Evolutionary conservation across 148 eudicot species (phyloP).

Genomic region (Diospyros kaki): DNA sequence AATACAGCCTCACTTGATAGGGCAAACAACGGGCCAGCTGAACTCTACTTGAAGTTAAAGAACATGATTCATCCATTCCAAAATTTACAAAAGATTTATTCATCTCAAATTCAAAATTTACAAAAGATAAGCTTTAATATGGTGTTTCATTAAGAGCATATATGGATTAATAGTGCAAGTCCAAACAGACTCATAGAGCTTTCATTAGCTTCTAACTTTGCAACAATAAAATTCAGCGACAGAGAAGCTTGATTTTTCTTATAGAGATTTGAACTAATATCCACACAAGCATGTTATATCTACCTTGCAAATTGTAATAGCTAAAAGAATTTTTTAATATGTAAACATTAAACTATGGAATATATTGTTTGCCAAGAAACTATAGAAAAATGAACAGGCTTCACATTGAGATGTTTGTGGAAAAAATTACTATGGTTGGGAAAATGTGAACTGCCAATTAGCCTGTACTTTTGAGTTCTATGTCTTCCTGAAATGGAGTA

Average conservation of each 20-base stretch:
- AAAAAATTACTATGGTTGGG: neutral
- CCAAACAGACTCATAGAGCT: neutral
- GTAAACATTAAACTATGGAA: neutral
- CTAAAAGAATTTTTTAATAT: neutral
- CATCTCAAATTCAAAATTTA: neutral
- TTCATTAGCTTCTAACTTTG: neutral
- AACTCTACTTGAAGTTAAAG: neutral
- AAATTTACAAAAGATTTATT: neutral
- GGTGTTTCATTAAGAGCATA: neutral
- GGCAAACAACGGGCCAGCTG: neutral
- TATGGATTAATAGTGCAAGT: neutral
- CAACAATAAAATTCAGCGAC: neutral
- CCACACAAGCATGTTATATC: too few species aligned
- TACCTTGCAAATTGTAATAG: neutral
- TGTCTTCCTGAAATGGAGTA: neutral
- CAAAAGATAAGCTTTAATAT: neutral
- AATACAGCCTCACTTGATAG: neutral
- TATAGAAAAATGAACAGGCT: neutral
- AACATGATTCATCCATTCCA: neutral
- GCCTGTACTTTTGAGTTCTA: neutral
- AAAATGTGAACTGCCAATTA: neutral
- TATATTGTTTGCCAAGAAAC: neutral
- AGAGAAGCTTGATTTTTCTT: neutral
- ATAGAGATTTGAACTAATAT: neutral
- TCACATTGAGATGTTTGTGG: neutral